These are phyloP conservation scores for Silene uniflora DNA, from an alignment of 148 eudicot species.

Conservation along the genomic window DNA sequence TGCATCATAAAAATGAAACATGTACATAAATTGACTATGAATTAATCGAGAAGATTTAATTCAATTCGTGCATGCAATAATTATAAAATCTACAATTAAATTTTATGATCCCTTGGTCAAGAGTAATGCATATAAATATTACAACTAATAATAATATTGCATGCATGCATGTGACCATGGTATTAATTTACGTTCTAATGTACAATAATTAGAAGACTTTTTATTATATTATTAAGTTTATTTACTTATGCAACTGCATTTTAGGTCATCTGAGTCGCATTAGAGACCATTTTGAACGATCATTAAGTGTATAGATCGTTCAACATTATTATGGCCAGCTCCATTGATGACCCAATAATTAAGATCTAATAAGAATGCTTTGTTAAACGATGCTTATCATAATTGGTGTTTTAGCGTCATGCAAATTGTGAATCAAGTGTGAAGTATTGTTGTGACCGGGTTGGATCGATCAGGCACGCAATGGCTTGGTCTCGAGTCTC, in stretches of 20 bases:
- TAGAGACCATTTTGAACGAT: background rate
- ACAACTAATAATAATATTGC: slow-evolving; percentile 1
- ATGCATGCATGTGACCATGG: slow-evolving; percentile 15
- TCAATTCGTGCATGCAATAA: background rate
- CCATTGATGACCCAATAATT: background rate
- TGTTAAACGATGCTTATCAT: too few species aligned
- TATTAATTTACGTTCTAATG: background rate
- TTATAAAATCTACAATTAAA: background rate
- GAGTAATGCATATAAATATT: background rate
- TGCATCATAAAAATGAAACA: background rate
- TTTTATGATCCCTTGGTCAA: background rate
- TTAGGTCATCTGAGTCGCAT: background rate
- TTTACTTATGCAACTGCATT: background rate
- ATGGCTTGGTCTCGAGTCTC: too few species aligned
- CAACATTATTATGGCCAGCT: background rate
- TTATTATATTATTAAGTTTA: background rate
- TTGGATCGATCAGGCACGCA: too few species aligned
- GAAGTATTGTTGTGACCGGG: background rate
- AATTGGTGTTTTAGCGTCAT: background rate
- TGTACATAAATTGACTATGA: too few species aligned
- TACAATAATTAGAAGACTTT: background rate
- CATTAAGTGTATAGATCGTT: background rate
- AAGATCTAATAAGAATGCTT: background rate
- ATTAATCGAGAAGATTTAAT: background rate
- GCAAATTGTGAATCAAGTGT: background rate